Conservation (phyloP, 2,329 filamentous ascomycete genomes). For the Claviceps sp. region DNA sequence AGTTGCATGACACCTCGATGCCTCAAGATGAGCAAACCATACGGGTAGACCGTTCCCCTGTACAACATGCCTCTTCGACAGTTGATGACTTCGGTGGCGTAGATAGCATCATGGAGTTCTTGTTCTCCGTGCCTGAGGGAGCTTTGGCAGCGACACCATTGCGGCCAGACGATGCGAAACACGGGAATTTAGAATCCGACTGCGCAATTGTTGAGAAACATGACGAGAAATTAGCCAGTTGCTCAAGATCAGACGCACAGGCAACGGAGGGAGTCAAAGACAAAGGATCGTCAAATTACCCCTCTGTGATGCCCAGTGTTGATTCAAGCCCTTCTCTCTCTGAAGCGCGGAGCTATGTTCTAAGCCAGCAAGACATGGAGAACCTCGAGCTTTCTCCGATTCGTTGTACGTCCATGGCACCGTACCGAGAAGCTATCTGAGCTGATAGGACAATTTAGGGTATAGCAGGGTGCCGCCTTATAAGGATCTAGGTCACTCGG, state of each 20-base stretch:
- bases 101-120: conserved; percentile 8
- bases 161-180: background rate
- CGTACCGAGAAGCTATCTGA: background rate
- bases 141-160: background rate
- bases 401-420: conserved; percentile 15
- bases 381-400: conserved; percentile 23
- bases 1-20: conserved; percentile 15
- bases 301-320: conserved; percentile 20
- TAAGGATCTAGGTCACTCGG: conserved; percentile 9
- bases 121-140: conserved; percentile 1
- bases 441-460: conserved; percentile 9
- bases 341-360: conserved; percentile 13
- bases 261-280: conserved; percentile 8
- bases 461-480: conserved; percentile 10
- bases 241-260: background rate
- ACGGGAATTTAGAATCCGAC: background rate
- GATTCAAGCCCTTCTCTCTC: conserved; percentile 19
- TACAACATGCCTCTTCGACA: background rate
- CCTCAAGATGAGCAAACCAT: conserved; percentile 7
- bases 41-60: background rate
- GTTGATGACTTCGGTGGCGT: background rate
- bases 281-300: conserved; percentile 20
- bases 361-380: conserved; percentile 20
- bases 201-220: background rate
- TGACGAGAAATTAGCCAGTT: background rate